phyloP scores from a whole-genome alignment of 2,329 filamentous ascomycete genomes.

The Trichothecium sympodiale region DNA sequence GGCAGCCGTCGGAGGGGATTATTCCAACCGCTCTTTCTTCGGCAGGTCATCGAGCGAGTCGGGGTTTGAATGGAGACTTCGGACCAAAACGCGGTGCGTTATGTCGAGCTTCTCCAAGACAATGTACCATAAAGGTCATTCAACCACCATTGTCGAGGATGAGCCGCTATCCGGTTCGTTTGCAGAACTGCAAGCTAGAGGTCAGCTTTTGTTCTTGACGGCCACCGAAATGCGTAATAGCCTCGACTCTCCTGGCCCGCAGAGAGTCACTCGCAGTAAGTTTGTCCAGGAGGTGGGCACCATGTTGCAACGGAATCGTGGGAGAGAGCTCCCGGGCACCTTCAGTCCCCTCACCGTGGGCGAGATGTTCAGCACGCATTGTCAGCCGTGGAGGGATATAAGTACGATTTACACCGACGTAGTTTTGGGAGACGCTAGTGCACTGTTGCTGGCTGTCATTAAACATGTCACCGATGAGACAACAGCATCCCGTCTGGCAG shows the following conservation, averaged over 20 bases:
- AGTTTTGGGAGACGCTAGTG: constrained; percentile 31
- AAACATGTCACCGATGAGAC: constrained; percentile 21
- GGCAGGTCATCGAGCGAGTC: constrained; percentile 15
- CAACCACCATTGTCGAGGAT: constrained; percentile 18
- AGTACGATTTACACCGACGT: constrained; percentile 16
- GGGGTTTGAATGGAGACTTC: constrained; percentile 32
- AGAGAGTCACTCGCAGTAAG: constrained; percentile 9
- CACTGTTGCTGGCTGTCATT: constrained; percentile 31
- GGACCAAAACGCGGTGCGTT: constrained; percentile 41
- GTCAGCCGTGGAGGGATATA: constrained; percentile 37
- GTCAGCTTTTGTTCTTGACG: no score
- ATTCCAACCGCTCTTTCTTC: constrained; percentile 39
- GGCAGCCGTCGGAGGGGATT: constrained; percentile 38
- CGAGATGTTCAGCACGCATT: constrained; percentile 51
- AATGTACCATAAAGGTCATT: constrained; percentile 31
- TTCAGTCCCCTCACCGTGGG: constrained; percentile 49
- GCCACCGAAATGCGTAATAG: no score
- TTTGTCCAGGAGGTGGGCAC: background rate
- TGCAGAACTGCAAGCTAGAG: no score
- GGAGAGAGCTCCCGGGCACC: constrained; percentile 45
- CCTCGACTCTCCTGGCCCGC: no score
- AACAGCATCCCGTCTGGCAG: background rate
- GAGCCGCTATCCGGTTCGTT: no score
- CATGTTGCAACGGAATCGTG: constrained; percentile 14
- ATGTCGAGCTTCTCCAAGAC: constrained; percentile 32